Conservation (phyloP, 768 basidiomycete species). For the Suillus tomentosus region DNA sequence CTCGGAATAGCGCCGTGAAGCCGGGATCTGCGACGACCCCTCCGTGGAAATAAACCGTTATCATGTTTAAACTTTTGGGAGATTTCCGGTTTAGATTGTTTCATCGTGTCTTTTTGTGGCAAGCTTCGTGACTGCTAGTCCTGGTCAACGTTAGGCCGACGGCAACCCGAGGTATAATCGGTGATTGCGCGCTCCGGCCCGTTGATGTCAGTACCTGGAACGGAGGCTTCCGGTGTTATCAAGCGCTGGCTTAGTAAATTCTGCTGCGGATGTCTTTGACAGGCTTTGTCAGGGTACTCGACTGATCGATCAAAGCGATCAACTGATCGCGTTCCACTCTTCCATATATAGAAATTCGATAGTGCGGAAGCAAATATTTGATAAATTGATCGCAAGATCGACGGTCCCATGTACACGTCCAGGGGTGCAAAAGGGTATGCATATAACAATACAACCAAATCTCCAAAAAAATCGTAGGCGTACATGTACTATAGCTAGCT, state of each 20-base stretch:
- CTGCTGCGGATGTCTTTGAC: neutral
- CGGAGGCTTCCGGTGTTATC: neutral
- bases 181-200: slow-evolving; percentile 25
- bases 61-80: neutral
- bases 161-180: slow-evolving; percentile 15
- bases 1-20: too few species aligned
- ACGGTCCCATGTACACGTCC: neutral
- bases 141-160: slow-evolving; percentile 1
- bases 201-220: slow-evolving; percentile 14
- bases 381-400: slow-evolving; percentile 8
- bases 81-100: slow-evolving; percentile 6
- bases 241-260: slow-evolving; percentile 7
- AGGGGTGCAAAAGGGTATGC: slow-evolving; percentile 14
- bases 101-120: neutral
- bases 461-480: slow-evolving; percentile 31
- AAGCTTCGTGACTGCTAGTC: too few species aligned
- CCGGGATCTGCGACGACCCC: too few species aligned
- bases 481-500: slow-evolving; percentile 22
- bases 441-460: slow-evolving; percentile 28
- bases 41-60: too few species aligned
- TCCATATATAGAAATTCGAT: neutral
- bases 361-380: slow-evolving; percentile 3
- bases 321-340: neutral
- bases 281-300: neutral
- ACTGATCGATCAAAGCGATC: slow-evolving; percentile 2